A percentile compares a stretch with the other conserved stretches of the same genome.
Conservation (phyloP, 202 grass and related monocot genomes). For the Zoysia matrella region DNA sequence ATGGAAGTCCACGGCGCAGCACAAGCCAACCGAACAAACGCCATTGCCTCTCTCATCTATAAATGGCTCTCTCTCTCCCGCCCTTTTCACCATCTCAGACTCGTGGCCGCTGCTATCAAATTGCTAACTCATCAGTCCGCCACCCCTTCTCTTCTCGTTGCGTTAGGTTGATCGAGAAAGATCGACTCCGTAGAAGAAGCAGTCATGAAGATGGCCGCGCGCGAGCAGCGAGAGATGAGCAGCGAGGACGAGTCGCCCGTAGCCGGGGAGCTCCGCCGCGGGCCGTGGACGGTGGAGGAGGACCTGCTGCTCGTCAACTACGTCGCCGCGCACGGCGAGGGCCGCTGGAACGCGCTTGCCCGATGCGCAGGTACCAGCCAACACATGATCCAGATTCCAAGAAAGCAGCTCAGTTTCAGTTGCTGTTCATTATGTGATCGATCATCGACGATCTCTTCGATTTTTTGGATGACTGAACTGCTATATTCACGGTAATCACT, state of each 20-base stretch:
- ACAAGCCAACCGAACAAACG: background rate
- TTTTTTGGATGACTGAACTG: too few relatives aligned
- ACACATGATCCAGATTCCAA: too few relatives aligned
- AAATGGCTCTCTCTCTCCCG: slow-evolving; percentile 38
- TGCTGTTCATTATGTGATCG: too few relatives aligned
- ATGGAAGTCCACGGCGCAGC: background rate
- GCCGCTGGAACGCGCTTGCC: slow-evolving; percentile 86
- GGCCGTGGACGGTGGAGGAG: slow-evolving; percentile 92
- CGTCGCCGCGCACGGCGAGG: slow-evolving; percentile 76
- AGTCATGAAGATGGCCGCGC: background rate
- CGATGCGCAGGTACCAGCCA: slow-evolving; percentile 60
- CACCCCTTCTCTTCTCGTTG: too few relatives aligned
- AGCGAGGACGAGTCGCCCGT: slow-evolving; percentile 42
- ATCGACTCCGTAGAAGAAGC: too few relatives aligned
- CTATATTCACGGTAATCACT: too few relatives aligned
- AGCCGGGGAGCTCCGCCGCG: slow-evolving; percentile 52
- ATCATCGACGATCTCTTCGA: background rate
- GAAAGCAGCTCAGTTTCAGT: too few relatives aligned
- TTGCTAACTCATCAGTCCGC: background rate
- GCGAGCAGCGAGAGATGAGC: slow-evolving; percentile 22
- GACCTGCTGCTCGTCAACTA: slow-evolving; percentile 82
- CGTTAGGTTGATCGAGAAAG: background rate
- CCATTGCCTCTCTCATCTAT: too few relatives aligned
- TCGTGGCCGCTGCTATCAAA: background rate
- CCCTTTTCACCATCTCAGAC: slow-evolving; percentile 38